Conservation (phyloP, 148 eudicot species). For the Vaccinium corymbosum region DNA sequence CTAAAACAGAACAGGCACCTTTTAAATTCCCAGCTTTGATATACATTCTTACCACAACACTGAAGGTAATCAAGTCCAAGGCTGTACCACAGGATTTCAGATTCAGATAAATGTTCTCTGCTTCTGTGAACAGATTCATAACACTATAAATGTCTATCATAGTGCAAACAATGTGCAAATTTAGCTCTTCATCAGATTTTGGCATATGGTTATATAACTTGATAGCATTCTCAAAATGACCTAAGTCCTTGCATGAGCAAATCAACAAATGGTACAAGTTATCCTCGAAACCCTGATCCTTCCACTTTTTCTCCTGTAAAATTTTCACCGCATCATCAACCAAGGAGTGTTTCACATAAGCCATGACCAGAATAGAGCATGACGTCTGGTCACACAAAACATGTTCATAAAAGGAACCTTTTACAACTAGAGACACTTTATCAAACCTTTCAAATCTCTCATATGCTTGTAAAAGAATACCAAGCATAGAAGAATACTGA, state of each 20-base stretch:
- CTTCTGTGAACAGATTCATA: conserved; percentile 61
- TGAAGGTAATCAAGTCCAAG: conserved; percentile 75
- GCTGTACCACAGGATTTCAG: conserved; percentile 49
- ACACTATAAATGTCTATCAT: conserved; percentile 83
- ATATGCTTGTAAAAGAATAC: conserved; percentile 69
- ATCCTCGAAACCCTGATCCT: conserved; percentile 72
- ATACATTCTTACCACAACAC: conserved; percentile 79
- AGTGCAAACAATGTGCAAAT: conserved; percentile 72
- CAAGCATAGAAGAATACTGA: conserved; percentile 65
- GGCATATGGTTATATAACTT: conserved; percentile 62
- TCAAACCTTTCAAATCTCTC: conserved; percentile 64
- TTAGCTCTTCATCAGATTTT: conserved; percentile 50
- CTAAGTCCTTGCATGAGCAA: conserved; percentile 85
- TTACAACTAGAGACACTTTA: conserved; percentile 49
- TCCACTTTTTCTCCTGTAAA: conserved; percentile 61
- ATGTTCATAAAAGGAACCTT: conserved; percentile 63
- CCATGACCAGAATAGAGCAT: conserved; percentile 80
- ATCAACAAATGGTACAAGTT: conserved; percentile 80
- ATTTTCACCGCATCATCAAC: conserved; percentile 59
- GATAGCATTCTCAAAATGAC: conserved; percentile 62
- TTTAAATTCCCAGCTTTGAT: conserved; percentile 58
- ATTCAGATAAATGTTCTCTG: conserved; percentile 53
- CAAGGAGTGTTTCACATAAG: conserved; percentile 76
- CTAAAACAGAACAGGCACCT: conserved; percentile 66
- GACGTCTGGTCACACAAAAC: conserved; percentile 64